Conservation (phyloP, 805 yeast genomes). For the Pichia heedii region DNA sequence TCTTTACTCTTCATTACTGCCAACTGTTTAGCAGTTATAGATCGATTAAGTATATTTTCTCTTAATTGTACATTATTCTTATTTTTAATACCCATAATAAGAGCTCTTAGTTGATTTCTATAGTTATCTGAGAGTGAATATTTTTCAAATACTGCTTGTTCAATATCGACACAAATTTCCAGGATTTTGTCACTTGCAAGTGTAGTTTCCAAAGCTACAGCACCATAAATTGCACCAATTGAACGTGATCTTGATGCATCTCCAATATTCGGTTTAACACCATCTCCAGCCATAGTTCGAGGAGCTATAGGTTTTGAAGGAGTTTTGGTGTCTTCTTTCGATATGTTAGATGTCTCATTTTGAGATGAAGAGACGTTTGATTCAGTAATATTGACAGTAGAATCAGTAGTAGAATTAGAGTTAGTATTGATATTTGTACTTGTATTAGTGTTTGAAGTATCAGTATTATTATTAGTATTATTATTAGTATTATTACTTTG, state of each 20-base stretch:
- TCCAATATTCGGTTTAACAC: conserved; percentile 56
- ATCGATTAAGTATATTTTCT: conserved; percentile 55
- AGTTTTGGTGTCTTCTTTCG: conserved; percentile 24
- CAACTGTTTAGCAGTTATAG: conserved; percentile 54
- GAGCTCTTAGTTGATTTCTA: conserved; percentile 75
- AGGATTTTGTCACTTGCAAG: conserved; percentile 45
- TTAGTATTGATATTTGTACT: too few species aligned
- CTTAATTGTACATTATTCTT: conserved; percentile 84
- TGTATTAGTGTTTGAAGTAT: too few species aligned
- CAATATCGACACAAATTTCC: conserved; percentile 60
- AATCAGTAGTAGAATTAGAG: not conserved
- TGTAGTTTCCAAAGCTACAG: conserved; percentile 73
- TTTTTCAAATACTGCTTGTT: conserved; percentile 54
- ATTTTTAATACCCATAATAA: conserved; percentile 80
- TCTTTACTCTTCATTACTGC: conserved; percentile 86
- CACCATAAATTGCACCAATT: conserved; percentile 76
- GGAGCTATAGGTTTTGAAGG: conserved; percentile 34
- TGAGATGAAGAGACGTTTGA: too few species aligned
- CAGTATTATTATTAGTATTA: too few species aligned
- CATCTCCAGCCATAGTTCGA: conserved; percentile 77
- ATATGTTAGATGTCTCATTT: too few species aligned
- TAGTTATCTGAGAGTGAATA: conserved; percentile 58
- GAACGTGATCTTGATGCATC: conserved; percentile 80
- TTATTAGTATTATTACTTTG: not conserved
- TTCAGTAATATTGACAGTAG: too few species aligned